Conservation (phyloP, 2,329 filamentous ascomycete species). For the Cryphonectria radicalis region DNA sequence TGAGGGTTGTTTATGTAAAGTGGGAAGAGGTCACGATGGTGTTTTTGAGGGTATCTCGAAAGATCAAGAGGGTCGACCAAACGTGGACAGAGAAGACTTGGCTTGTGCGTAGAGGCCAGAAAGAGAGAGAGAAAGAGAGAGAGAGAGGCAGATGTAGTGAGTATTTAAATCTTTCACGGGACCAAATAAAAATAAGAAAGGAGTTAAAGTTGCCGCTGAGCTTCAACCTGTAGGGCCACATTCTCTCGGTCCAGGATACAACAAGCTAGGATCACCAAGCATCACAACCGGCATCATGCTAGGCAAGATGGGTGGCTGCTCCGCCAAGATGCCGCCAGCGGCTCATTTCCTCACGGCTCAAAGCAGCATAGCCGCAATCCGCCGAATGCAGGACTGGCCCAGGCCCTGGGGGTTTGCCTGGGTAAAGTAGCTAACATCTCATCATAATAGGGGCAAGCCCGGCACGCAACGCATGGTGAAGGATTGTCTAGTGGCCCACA, state of each 20-base stretch:
- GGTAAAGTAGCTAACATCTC: background rate
- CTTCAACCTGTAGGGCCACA: background rate
- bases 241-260: background rate
- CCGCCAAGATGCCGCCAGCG: background rate
- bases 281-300: background rate
- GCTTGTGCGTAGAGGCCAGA: background rate
- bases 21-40: background rate
- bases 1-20: background rate
- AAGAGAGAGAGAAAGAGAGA: background rate
- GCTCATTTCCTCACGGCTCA: conserved; percentile 7
- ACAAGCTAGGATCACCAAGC: background rate
- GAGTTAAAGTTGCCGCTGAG: background rate
- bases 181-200: background rate
- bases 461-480: background rate
- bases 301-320: conserved; percentile 1
- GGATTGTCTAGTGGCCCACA: background rate
- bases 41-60: background rate
- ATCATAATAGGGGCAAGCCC: background rate
- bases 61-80: background rate
- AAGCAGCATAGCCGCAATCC: background rate
- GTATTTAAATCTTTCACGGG: background rate
- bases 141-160: background rate
- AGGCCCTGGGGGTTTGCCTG: background rate
- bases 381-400: background rate
- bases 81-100: background rate